Evolutionary conservation across 2,329 filamentous ascomycete species (phyloP).

Genomic region (Knufia petricola): DNA sequence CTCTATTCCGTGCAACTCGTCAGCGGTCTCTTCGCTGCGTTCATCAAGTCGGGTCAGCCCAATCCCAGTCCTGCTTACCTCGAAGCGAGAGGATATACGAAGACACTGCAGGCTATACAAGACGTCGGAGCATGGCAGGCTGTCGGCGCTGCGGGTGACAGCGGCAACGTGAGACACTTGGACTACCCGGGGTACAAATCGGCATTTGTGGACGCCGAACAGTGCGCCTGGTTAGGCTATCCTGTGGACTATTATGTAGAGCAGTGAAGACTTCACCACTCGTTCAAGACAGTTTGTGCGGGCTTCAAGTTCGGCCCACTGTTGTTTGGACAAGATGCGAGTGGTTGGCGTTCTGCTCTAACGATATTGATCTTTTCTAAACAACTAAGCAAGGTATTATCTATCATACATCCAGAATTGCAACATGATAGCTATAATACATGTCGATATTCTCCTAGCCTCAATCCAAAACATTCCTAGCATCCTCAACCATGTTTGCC

Average conservation of each 20-base stretch:
- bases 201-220: slow-evolving; percentile 41
- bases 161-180: slow-evolving; percentile 34
- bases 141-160: slow-evolving; percentile 26
- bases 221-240: slow-evolving; percentile 42
- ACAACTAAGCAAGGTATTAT: no score
- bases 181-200: slow-evolving; percentile 37
- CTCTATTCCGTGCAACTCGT: slow-evolving; percentile 38
- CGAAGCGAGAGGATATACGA: slow-evolving; percentile 37
- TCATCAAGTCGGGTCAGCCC: slow-evolving; percentile 42
- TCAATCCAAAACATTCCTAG: no score
- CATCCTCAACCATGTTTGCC: no score
- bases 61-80: slow-evolving; percentile 41
- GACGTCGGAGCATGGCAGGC: slow-evolving; percentile 32
- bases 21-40: slow-evolving; percentile 42
- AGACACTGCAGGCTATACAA: slow-evolving; percentile 32
- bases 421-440: no score
- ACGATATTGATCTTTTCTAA: no score
- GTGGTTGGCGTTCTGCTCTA: no score
- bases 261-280: slow-evolving; percentile 14
- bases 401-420: no score
- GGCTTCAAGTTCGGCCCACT: no score
- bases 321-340: no score
- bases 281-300: no score
- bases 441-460: no score
- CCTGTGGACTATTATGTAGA: slow-evolving; percentile 37